These are phyloP conservation scores for Auricularia auricula-judae DNA, from an alignment of 768 basidiomycete genomes.

Conservation along the genomic window DNA sequence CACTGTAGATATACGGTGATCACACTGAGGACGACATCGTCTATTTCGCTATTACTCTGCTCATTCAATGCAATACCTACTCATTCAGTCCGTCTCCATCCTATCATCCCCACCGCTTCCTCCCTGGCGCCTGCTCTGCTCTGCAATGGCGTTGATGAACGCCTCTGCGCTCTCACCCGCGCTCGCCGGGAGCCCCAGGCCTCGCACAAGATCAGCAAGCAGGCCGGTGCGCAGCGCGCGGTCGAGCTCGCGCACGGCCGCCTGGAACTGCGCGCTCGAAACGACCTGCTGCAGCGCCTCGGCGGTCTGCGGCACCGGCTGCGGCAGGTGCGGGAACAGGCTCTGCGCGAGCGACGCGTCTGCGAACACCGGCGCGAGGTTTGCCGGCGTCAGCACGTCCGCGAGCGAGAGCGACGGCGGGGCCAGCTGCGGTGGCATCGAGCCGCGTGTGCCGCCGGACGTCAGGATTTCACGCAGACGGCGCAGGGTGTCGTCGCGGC, in stretches of 20 bases:
- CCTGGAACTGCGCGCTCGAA: conserved; percentile 73
- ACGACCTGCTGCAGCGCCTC: conserved; percentile 67
- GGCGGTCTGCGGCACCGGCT: conserved; percentile 38
- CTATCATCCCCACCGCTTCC: conserved; percentile 40
- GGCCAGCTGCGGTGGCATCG: conserved; percentile 16
- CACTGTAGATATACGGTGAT: no score
- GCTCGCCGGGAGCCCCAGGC: conserved; percentile 74
- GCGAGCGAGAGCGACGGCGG: conserved; percentile 50
- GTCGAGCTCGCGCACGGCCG: conserved; percentile 70
- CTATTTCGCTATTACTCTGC: no score
- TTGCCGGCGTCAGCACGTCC: conserved; percentile 65
- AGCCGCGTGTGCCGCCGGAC: conserved; percentile 9
- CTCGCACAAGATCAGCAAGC: conserved; percentile 60
- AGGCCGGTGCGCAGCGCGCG: conserved; percentile 76
- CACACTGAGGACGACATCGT: no score
- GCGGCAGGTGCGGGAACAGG: background rate
- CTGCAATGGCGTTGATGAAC: conserved; percentile 71
- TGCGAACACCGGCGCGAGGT: conserved; percentile 60
- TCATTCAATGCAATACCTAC: no score
- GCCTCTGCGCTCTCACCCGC: conserved; percentile 69
- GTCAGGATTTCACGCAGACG: background rate
- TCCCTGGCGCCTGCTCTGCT: conserved; percentile 36
- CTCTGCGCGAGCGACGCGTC: conserved; percentile 1
- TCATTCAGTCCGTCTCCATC: conserved; percentile 68
- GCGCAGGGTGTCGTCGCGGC: background rate